Conservation (phyloP, 1,284 basidiomycete species). For the Ganoderma multipileum region DNA sequence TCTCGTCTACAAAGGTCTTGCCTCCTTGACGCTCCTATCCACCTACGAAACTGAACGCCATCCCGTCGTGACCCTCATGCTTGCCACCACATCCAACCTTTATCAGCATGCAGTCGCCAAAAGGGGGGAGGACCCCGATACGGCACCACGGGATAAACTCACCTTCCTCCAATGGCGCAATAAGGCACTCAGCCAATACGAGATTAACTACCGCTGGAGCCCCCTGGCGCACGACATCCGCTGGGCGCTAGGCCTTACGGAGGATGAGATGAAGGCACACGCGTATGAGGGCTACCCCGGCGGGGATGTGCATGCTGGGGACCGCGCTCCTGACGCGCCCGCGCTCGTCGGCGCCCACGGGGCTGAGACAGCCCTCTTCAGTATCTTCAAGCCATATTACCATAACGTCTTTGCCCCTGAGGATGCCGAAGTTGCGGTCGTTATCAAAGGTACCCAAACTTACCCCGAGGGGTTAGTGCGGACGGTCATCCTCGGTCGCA, state of each 20-base stretch:
- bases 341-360: slow-evolving; percentile 35
- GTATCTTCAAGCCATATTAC: slow-evolving; percentile 29
- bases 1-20: slow-evolving; percentile 36
- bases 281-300: slow-evolving; percentile 20
- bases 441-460: background rate
- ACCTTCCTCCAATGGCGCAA: slow-evolving; percentile 11
- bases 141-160: background rate
- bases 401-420: slow-evolving; percentile 37
- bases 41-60: slow-evolving; percentile 38
- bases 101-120: background rate
- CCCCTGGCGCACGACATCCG: slow-evolving; percentile 49
- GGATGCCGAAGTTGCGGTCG: background rate
- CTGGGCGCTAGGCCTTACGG: slow-evolving; percentile 8
- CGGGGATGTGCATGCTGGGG: slow-evolving; percentile 45
- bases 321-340: slow-evolving; percentile 53
- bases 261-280: slow-evolving; percentile 17
- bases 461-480: slow-evolving; percentile 17
- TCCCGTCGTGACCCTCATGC: slow-evolving; percentile 38
- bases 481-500: slow-evolving; percentile 19
- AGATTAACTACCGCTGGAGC: slow-evolving; percentile 57
- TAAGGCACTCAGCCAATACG: slow-evolving; percentile 45
- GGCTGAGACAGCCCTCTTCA: slow-evolving; percentile 32
- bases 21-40: slow-evolving; percentile 31
- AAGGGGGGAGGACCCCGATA: background rate
- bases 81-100: slow-evolving; percentile 26